Percentiles rank a stretch among this genome's conserved stretches.
phyloP scores from a whole-genome alignment of 495 filamentous ascomycete genomes.

The Neurospora sp. region DNA sequence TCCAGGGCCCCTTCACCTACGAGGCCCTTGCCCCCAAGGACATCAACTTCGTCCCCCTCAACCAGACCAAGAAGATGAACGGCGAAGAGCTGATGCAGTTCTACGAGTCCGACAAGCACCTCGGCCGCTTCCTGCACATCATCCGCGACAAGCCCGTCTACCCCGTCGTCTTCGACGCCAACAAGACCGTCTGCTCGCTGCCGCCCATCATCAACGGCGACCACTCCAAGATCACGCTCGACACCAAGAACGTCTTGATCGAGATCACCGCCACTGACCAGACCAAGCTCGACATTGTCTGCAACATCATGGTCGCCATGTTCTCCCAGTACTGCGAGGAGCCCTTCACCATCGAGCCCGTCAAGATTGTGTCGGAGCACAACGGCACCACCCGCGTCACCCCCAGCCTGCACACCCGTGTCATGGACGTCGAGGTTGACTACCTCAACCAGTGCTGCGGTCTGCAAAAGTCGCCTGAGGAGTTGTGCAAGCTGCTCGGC shows the following conservation, averaged over 20 bases:
- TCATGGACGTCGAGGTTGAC: constrained; percentile 69
- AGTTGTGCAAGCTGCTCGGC: constrained; percentile 63
- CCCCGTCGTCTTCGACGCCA: constrained; percentile 90
- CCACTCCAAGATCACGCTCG: constrained; percentile 85
- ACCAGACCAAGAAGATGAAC: constrained; percentile 80
- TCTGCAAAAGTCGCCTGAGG: constrained; percentile 55
- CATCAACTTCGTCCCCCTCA: constrained; percentile 83
- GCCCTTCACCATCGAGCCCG: constrained; percentile 84
- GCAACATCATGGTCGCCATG: constrained; percentile 91
- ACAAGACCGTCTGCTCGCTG: constrained; percentile 79
- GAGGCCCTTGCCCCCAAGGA: constrained; percentile 86
- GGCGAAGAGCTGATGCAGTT: constrained; percentile 85
- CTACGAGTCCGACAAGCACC: constrained; percentile 84
- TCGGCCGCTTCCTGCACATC: constrained; percentile 79
- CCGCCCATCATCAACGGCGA: constrained; percentile 97
- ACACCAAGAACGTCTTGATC: constrained; percentile 89
- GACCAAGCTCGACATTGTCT: constrained; percentile 94
- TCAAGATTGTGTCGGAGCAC: constrained; percentile 84
- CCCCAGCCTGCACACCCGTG: constrained; percentile 66
- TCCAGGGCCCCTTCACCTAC: constrained; percentile 93
- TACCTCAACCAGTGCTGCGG: constrained; percentile 93
- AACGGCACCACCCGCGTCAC: constrained; percentile 71
- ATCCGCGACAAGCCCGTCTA: constrained; percentile 90
- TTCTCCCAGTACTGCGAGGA: constrained; percentile 88
- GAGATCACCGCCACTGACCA: constrained; percentile 95